phyloP scores from a whole-genome alignment of 176 grass and related monocot species.

The Musa troglodytarum region DNA sequence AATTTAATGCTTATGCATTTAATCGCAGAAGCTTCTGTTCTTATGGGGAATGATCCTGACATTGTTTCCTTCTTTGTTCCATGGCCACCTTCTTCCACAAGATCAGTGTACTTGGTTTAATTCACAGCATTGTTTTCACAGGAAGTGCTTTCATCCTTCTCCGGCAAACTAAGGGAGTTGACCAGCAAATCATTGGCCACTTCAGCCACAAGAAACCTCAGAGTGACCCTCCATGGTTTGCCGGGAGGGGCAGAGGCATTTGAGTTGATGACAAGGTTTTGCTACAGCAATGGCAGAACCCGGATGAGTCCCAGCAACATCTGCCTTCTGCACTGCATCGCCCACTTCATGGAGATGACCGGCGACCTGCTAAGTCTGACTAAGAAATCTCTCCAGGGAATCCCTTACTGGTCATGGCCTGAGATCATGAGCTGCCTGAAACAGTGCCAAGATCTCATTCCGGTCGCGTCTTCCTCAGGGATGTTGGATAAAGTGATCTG shows the following conservation, averaged over 20 bases:
- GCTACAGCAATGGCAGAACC: constrained; percentile 33
- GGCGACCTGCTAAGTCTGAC: constrained; percentile 34
- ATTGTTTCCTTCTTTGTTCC: neutral
- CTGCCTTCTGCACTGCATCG: constrained; percentile 49
- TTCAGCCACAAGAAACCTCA: neutral
- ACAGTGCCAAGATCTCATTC: constrained; percentile 55
- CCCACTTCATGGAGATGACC: constrained; percentile 70
- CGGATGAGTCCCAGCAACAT: constrained; percentile 49
- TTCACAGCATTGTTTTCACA: neutral
- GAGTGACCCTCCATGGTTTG: constrained; percentile 38
- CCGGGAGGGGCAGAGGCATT: constrained; percentile 72
- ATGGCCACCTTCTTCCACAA: neutral
- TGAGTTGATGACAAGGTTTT: constrained; percentile 72
- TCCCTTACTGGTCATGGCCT: constrained; percentile 80
- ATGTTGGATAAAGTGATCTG: constrained; percentile 42
- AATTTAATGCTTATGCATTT: neutral
- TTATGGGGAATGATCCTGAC: neutral
- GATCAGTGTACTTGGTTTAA: neutral
- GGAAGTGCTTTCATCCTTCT: neutral
- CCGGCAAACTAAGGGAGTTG: constrained; percentile 33
- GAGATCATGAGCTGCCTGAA: constrained; percentile 46
- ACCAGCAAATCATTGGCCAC: neutral
- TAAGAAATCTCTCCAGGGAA: constrained; percentile 51
- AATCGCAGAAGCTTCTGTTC: neutral
- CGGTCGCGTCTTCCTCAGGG: constrained; percentile 32